phyloP scores from a whole-genome alignment of 441 rosid species.

The Arabidopsis lyrata region DNA sequence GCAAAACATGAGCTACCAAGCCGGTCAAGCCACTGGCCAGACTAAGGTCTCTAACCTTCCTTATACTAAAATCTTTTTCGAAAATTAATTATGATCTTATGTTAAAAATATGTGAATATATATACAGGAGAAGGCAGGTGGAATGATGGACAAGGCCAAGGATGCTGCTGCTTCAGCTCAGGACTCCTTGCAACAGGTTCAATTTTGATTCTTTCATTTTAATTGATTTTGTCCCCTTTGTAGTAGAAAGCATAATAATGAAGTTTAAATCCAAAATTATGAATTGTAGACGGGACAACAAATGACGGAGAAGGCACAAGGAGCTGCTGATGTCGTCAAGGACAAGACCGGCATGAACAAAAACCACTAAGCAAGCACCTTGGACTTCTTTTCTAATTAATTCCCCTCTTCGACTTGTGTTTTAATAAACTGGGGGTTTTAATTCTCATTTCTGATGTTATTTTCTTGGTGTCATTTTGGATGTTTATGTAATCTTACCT shows the following conservation, averaged over 20 bases:
- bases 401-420: not conserved
- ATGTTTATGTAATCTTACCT: constrained; percentile 31
- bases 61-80: not conserved
- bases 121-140: constrained; percentile 45
- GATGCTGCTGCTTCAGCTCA: constrained; percentile 46
- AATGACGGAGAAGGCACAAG: constrained; percentile 44
- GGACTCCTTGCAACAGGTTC: constrained; percentile 43
- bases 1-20: constrained; percentile 48
- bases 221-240: not conserved
- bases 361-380: constrained; percentile 31
- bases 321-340: constrained; percentile 44
- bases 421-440: constrained; percentile 29
- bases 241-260: not conserved
- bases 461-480: not conserved
- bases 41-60: constrained; percentile 30
- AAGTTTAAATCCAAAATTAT: not conserved
- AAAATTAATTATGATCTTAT: not conserved
- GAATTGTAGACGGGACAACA: constrained; percentile 43
- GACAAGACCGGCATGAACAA: constrained; percentile 46
- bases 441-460: constrained; percentile 31
- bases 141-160: constrained; percentile 39
- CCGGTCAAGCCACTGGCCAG: constrained; percentile 48
- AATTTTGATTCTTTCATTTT: not conserved
- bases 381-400: not conserved
- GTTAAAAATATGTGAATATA: not conserved